Conservation (phyloP, 306 rosid species). For the Chamaecrista fasciculata region DNA sequence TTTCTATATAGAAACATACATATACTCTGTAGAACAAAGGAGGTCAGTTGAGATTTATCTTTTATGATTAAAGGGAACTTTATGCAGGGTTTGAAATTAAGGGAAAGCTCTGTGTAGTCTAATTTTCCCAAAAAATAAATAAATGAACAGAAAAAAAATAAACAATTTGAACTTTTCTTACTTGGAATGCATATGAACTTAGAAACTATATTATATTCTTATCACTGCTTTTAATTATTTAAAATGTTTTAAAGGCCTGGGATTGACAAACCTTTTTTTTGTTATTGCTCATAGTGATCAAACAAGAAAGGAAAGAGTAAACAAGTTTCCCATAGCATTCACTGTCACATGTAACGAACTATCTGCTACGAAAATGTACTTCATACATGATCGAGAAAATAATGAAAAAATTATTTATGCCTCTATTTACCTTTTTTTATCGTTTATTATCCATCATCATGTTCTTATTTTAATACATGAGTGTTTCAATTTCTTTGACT, state of each 20-base stretch:
- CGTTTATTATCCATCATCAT: neutral
- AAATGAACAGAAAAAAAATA: too few species aligned
- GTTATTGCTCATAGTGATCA: neutral
- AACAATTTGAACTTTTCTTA: neutral
- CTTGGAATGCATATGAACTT: neutral
- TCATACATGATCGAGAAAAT: neutral
- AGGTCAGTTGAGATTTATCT: neutral
- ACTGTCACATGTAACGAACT: neutral
- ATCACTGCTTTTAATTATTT: neutral
- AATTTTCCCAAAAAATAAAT: too few species aligned
- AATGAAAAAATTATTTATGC: neutral
- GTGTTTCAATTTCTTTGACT: neutral
- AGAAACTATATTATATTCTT: neutral
- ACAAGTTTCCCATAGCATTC: conserved; percentile 2
- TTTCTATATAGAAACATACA: neutral
- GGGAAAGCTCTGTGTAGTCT: neutral
- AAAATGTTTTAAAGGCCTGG: neutral
- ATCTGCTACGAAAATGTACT: neutral
- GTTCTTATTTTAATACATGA: neutral
- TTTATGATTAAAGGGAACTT: neutral
- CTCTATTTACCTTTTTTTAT: neutral
- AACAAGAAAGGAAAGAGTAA: neutral
- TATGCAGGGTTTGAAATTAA: neutral
- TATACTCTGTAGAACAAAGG: neutral
- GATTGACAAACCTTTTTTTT: neutral